Evolutionary conservation across 139 green algal species (phyloP).

Genomic region (Desmodesmus armatus): DNA sequence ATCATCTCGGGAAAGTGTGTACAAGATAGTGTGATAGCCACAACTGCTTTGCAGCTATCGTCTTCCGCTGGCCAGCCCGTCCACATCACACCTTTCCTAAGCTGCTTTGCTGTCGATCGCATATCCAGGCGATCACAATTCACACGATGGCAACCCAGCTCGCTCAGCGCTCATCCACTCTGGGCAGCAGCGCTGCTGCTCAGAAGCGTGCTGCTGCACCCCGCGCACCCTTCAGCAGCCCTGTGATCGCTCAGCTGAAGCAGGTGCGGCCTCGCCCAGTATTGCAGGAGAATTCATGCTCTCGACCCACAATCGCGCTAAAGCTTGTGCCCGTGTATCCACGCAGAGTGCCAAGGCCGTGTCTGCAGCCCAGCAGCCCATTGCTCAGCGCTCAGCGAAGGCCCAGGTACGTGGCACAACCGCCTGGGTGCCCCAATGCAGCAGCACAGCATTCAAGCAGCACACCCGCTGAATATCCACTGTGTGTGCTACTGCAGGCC

Average conservation of each 20-base stretch:
- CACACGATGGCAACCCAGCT: constrained; percentile 40
- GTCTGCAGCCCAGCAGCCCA: constrained; percentile 5
- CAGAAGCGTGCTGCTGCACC: constrained; percentile 26
- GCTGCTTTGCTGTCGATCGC: background rate
- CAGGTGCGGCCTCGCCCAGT: no score
- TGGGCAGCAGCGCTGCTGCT: constrained; percentile 19
- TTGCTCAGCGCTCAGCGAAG: constrained; percentile 5
- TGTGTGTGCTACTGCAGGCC: constrained; percentile 15
- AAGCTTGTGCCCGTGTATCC: no score
- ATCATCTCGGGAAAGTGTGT: no score
- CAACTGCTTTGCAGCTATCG: no score
- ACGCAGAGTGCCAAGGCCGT: constrained; percentile 31
- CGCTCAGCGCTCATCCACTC: constrained; percentile 14
- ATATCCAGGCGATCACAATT: background rate
- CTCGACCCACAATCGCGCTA: background rate
- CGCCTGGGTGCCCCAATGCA: background rate
- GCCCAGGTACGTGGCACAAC: background rate
- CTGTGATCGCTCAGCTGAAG: constrained; percentile 29
- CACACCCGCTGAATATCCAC: background rate
- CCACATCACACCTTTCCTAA: no score
- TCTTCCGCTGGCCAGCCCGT: no score
- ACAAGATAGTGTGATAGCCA: no score
- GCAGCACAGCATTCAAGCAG: background rate
- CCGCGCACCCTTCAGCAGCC: constrained; percentile 30
- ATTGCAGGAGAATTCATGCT: no score